Evolutionary conservation across 805 yeast species (phyloP), one percentile per base, ranked within the genome.

Genomic region (Diddensiella transvaalensis): DNA sequence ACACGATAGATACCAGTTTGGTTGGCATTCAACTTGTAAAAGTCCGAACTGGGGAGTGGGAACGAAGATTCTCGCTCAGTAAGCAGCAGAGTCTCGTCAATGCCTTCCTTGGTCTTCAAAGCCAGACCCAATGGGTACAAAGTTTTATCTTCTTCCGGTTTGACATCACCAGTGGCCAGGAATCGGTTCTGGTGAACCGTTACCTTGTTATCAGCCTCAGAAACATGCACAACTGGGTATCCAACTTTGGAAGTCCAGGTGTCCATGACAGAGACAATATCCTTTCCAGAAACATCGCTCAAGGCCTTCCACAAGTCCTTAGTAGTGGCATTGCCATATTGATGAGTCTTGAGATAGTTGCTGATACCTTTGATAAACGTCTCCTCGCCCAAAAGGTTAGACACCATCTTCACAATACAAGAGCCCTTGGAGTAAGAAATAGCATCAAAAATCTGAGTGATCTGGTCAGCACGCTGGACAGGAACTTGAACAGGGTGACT

Each of bases 401-500:
- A 79, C 49, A 86, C 72, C 95, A 87, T 87, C 61, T 82, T 74
- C 50, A 87, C 80, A 23, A 84, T 73, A 22, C 90, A 82, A 4
- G 89, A 85, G 48, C 95, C 95, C 69, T 87, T 87, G 54, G 81
- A 69, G 65, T 87, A 87, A 3, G 93, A 85, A 48, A 87, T 87
- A 29, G 81, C 80, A 61, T 87, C 96, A 63, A 87, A 87, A 17
- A 85, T 80, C 68, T 87, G 90, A 63, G 83, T 85, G 53, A 87
- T 82, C 57, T 87, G 93, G 53, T 79, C 77, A 3, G 91, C 91
- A 60, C 82, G 79, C 56, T 76, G 68, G n/a, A 87, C 87, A 10
- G 85, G 85, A 5, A 87, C 95, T 66, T 85, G 86, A 51, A 87
- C 80, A 4, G 95, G 90, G 65, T 87, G 95, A 3, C 91, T 82